Percentiles rank a stretch among this genome's conserved stretches.
phyloP scores from a whole-genome alignment of 2,329 filamentous ascomycete genomes.

The Stachybotrys elegans region DNA sequence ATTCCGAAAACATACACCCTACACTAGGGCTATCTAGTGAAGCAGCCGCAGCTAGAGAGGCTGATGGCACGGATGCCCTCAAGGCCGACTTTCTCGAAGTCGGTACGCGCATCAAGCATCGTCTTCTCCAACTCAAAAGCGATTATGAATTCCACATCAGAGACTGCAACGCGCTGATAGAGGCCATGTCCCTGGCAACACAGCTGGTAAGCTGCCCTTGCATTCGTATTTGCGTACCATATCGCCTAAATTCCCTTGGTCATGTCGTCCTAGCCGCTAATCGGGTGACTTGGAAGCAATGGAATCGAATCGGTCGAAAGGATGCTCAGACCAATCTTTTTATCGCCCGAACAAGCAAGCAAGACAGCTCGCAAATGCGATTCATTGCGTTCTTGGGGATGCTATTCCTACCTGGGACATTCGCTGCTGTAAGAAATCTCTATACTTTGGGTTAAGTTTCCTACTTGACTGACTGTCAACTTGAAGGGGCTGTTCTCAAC shows the following conservation, averaged over 20 bases:
- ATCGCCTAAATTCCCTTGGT: neutral
- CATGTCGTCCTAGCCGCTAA: too few species aligned
- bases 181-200: constrained; percentile 10
- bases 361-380: constrained; percentile 7
- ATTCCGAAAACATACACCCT: neutral
- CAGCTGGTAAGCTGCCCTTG: constrained; percentile 7
- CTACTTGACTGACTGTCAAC: too few species aligned
- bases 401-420: constrained; percentile 10
- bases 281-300: too few species aligned
- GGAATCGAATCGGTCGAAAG: neutral
- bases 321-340: constrained; percentile 9
- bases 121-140: constrained; percentile 4
- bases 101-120: neutral
- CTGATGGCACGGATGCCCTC: neutral
- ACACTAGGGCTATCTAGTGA: neutral
- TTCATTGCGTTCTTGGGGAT: constrained; percentile 9
- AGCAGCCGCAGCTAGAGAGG: neutral
- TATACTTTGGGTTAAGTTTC: too few species aligned
- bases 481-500: neutral
- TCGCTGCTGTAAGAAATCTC: constrained; percentile 8
- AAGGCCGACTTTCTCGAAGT: neutral
- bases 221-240: too few species aligned
- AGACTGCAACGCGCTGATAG: constrained; percentile 7
- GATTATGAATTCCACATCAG: constrained; percentile 8
- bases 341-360: constrained; percentile 6